These are phyloP conservation scores for Tarenaya hassleriana DNA, from an alignment of 345 rosid species.

Conservation along the genomic window DNA sequence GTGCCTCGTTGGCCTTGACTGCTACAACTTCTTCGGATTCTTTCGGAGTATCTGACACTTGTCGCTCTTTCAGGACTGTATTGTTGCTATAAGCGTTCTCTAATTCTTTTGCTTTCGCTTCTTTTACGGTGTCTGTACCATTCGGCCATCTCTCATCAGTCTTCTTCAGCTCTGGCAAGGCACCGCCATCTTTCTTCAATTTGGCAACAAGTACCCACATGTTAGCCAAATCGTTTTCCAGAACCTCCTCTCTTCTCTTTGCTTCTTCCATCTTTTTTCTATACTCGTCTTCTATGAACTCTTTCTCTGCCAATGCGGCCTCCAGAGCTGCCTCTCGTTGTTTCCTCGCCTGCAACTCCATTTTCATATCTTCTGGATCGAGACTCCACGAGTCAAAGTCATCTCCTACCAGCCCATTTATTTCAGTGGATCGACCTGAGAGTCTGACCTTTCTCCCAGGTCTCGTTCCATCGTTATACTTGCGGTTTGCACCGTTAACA, in stretches of 20 bases:
- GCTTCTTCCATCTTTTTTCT: slow-evolving; percentile 81
- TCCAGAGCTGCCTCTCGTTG: slow-evolving; percentile 82
- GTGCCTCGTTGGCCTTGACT: slow-evolving; percentile 38
- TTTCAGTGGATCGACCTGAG: slow-evolving; percentile 55
- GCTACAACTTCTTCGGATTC: slow-evolving; percentile 28
- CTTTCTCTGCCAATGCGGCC: slow-evolving; percentile 80
- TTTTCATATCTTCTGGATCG: slow-evolving; percentile 67
- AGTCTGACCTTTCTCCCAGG: slow-evolving; percentile 70
- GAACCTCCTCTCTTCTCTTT: slow-evolving; percentile 81
- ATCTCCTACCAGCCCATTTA: slow-evolving; percentile 41
- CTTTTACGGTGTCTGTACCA: slow-evolving; percentile 31
- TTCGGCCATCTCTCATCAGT: slow-evolving; percentile 32
- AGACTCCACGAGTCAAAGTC: slow-evolving; percentile 83
- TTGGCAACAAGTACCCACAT: slow-evolving; percentile 99
- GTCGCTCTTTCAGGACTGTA: slow-evolving; percentile 45
- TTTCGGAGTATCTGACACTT: slow-evolving; percentile 38
- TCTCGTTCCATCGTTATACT: slow-evolving; percentile 52
- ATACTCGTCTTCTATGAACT: slow-evolving; percentile 73
- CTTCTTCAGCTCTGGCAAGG: too few relatives aligned
- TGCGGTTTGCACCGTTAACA: slow-evolving; percentile 62
- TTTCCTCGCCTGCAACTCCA: slow-evolving; percentile 88
- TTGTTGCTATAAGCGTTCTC: slow-evolving; percentile 30
- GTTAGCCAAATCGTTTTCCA: slow-evolving; percentile 93
- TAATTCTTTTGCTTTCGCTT: slow-evolving; percentile 33
- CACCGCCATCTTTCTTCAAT: slow-evolving; percentile 76